phyloP scores from a whole-genome alignment of 768 basidiomycete genomes.

The Multifurca ochricompacta region DNA sequence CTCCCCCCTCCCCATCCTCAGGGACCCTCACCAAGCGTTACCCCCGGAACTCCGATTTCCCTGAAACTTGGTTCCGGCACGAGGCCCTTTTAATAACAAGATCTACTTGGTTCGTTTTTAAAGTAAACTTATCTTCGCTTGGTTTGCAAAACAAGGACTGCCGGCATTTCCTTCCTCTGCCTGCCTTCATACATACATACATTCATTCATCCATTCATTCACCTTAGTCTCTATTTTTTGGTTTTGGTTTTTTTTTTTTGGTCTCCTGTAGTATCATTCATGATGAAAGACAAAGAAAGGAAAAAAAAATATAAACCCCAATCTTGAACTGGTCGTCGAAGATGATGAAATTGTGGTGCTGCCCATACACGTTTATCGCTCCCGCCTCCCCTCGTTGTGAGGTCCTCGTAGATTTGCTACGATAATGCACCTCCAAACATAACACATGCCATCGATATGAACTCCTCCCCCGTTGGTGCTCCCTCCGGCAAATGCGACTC shows the following conservation, averaged over 20 bases:
- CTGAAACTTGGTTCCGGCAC: slow-evolving; percentile 9
- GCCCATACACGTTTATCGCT: slow-evolving; percentile 8
- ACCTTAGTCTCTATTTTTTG: not conserved
- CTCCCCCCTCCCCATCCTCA: slow-evolving; percentile 7
- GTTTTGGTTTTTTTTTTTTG: not conserved
- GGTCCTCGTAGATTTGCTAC: slow-evolving; percentile 7
- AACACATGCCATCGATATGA: slow-evolving; percentile 18
- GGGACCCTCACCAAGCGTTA: slow-evolving; percentile 15
- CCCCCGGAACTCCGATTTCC: slow-evolving; percentile 15
- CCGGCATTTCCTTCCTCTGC: slow-evolving; percentile 11
- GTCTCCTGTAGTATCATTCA: not conserved
- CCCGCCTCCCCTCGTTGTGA: slow-evolving; percentile 10
- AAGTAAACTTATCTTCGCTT: slow-evolving; percentile 9
- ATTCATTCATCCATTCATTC: no score
- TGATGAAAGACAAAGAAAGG: not conserved
- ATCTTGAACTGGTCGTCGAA: not conserved
- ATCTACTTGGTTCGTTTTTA: slow-evolving; percentile 7
- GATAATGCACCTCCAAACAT: slow-evolving; percentile 12
- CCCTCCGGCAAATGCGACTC: slow-evolving; percentile 1
- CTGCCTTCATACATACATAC: no score
- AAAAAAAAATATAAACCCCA: slow-evolving; percentile 1
- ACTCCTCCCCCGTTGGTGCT: not conserved
- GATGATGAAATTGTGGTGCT: slow-evolving; percentile 2
- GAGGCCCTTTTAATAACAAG: slow-evolving; percentile 3
- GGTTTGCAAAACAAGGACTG: slow-evolving; percentile 5